Conservation (phyloP, 2,329 filamentous ascomycete species). For the Herpotrichia juniperi region DNA sequence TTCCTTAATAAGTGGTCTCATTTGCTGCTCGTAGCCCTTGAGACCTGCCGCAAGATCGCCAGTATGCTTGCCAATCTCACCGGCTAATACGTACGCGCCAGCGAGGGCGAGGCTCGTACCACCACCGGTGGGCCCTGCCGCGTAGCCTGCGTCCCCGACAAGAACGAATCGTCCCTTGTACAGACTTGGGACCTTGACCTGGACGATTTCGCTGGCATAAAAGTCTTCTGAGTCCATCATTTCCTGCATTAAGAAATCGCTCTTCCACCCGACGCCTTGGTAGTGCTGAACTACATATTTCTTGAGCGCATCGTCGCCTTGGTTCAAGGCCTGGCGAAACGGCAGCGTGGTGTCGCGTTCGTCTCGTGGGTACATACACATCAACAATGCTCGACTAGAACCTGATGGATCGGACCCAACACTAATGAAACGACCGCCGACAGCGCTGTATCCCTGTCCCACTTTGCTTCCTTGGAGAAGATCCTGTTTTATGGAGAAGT, state of each 20-base stretch:
- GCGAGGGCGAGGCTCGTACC: slow-evolving; percentile 36
- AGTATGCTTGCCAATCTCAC: slow-evolving; percentile 28
- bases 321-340: slow-evolving; percentile 50
- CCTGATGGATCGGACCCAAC: slow-evolving; percentile 44
- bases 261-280: slow-evolving; percentile 41
- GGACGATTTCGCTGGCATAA: slow-evolving; percentile 47
- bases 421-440: slow-evolving; percentile 41
- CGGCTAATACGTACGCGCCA: slow-evolving; percentile 44
- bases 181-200: slow-evolving; percentile 35
- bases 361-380: slow-evolving; percentile 43
- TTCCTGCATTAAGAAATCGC: slow-evolving; percentile 35
- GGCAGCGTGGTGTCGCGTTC: slow-evolving; percentile 28
- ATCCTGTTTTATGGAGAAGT: slow-evolving; percentile 13
- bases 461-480: slow-evolving; percentile 5
- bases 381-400: slow-evolving; percentile 48
- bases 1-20: slow-evolving; percentile 19
- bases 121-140: slow-evolving; percentile 25
- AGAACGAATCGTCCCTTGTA: slow-evolving; percentile 36
- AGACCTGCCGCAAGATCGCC: slow-evolving; percentile 14
- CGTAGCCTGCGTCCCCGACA: slow-evolving; percentile 45
- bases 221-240: slow-evolving; percentile 49
- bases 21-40: slow-evolving; percentile 15
- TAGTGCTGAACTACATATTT: slow-evolving; percentile 20
- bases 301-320: slow-evolving; percentile 25
- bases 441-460: slow-evolving; percentile 19